A percentile compares a stretch with the other conserved stretches of the same genome.
These are phyloP conservation scores for Kodamaea jinghongensis DNA, from an alignment of 805 yeast genomes.

Conservation along the genomic window DNA sequence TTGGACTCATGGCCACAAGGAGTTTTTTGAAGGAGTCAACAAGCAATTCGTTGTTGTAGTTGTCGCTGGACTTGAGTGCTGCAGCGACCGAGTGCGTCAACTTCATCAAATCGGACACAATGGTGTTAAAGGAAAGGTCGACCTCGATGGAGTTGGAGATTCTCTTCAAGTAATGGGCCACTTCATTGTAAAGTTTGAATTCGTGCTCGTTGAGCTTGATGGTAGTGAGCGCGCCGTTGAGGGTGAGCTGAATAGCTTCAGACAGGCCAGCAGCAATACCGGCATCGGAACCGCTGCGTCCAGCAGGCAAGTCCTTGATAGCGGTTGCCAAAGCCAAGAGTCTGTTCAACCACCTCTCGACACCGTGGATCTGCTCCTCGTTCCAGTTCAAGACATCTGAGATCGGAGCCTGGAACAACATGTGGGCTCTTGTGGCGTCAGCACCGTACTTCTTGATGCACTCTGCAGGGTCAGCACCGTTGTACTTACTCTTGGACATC, in stretches of 20 bases:
- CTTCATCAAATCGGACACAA: slow-evolving; percentile 89
- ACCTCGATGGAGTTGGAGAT: slow-evolving; percentile 60
- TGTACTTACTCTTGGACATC: slow-evolving; percentile 94
- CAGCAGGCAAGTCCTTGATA: not conserved
- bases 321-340: slow-evolving; percentile 38
- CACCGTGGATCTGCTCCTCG: slow-evolving; percentile 79
- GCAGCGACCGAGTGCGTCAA: slow-evolving; percentile 50
- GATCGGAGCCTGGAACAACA: slow-evolving; percentile 89
- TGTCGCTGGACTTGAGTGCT: slow-evolving; percentile 33
- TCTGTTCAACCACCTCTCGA: slow-evolving; percentile 79
- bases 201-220: slow-evolving; percentile 44
- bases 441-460: slow-evolving; percentile 81
- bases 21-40: slow-evolving; percentile 51
- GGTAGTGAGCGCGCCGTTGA: not conserved
- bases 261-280: not conserved
- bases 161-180: slow-evolving; percentile 45
- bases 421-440: slow-evolving; percentile 92
- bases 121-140: slow-evolving; percentile 71
- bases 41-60: slow-evolving; percentile 39
- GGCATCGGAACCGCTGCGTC: not conserved
- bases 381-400: slow-evolving; percentile 86
- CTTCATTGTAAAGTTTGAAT: slow-evolving; percentile 53
- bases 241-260: too few relatives aligned
- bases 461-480: slow-evolving; percentile 86
- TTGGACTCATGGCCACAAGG: slow-evolving; percentile 68